phyloP scores from a whole-genome alignment of 306 rosid genomes.

The Cicer judaicum region DNA sequence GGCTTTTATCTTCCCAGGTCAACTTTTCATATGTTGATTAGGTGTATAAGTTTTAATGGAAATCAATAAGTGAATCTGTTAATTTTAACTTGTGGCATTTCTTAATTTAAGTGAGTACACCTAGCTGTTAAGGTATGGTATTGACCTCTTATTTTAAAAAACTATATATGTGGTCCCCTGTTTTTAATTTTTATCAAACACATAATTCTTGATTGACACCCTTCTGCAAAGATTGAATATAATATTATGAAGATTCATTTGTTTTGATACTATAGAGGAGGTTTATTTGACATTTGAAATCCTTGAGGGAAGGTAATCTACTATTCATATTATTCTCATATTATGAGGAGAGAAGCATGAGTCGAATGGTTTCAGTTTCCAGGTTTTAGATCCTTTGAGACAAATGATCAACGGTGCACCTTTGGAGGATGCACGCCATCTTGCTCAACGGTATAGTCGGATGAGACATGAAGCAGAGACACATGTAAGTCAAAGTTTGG shows the following conservation, averaged over 20 bases:
- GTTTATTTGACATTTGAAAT: conserved; percentile 30
- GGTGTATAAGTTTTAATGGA: conserved; percentile 38
- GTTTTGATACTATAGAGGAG: conserved; percentile 20
- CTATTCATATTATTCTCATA: conserved; percentile 9
- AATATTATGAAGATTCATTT: conserved; percentile 8
- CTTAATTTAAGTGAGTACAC: neutral
- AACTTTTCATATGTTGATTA: conserved; percentile 40
- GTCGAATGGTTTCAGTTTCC: conserved; percentile 41
- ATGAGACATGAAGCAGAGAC: conserved; percentile 97
- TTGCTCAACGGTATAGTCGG: conserved; percentile 94
- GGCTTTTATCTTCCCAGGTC: conserved; percentile 83
- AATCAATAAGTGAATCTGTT: conserved; percentile 18
- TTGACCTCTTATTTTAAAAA: conserved; percentile 28
- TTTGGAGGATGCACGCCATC: conserved; percentile 99
- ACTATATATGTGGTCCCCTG: neutral
- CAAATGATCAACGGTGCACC: conserved; percentile 87
- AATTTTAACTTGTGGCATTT: conserved; percentile 9
- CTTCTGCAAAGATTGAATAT: conserved; percentile 28
- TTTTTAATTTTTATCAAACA: conserved; percentile 13
- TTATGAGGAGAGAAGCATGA: conserved; percentile 41
- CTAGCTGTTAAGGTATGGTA: conserved; percentile 2
- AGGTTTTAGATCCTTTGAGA: conserved; percentile 96
- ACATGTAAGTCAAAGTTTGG: conserved; percentile 55
- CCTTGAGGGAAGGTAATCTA: neutral
- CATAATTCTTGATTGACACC: neutral